These are phyloP conservation scores for Porcisia hertigi DNA, from an alignment of 208 protist genomes.

Conservation along the genomic window DNA sequence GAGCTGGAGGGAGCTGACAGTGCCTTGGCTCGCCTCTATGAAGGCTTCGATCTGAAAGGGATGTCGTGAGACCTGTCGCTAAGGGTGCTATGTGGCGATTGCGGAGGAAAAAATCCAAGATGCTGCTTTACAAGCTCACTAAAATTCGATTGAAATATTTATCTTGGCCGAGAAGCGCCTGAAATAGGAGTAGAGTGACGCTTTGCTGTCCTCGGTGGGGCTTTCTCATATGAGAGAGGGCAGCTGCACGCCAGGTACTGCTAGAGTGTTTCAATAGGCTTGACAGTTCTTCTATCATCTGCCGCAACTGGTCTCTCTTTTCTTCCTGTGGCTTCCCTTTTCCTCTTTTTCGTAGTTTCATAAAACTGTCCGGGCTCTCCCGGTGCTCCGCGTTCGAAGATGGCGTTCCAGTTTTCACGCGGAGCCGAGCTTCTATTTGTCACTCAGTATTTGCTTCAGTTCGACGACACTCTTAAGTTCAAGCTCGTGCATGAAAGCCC, in stretches of 20 bases:
- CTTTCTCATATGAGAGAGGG: not conserved
- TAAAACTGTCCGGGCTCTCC: not conserved
- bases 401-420: conserved; percentile 34
- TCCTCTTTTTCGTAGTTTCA: not conserved
- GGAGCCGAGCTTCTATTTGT: conserved; percentile 27
- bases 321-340: not conserved
- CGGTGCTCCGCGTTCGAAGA: conserved; percentile 1
- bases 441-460: conserved; percentile 35
- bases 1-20: conserved; percentile 81
- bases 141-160: not conserved
- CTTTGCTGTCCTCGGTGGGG: not conserved
- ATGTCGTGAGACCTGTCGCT: conserved; percentile 11
- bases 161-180: not conserved
- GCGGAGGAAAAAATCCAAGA: not conserved
- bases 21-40: conserved; percentile 60
- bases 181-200: not conserved
- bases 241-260: not conserved
- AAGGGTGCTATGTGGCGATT: not conserved
- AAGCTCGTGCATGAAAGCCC: conserved; percentile 25
- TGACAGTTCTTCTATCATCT: not conserved
- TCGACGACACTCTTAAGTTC: conserved; percentile 50
- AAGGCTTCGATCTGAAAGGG: conserved; percentile 73
- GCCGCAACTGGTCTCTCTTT: not conserved
- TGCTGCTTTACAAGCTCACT: conserved; percentile 5
- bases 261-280: not conserved